Evolutionary conservation across 108 stramenopile genomes (phyloP).

Genomic region (Asterionellopsis glacialis): DNA sequence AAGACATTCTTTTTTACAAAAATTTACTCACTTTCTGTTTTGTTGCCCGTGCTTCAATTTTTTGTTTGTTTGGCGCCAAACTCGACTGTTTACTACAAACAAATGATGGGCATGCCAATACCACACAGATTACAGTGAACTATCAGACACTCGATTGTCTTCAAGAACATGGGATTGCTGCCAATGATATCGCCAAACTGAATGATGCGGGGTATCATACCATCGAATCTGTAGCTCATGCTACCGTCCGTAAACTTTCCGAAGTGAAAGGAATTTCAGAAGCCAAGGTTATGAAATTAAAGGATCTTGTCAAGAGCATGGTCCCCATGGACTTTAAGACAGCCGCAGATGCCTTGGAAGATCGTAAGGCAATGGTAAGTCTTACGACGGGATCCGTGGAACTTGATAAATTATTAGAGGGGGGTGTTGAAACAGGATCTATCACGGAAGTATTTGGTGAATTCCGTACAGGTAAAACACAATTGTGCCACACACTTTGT

Average conservation of each 20-base stretch:
- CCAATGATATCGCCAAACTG: constrained; percentile 94
- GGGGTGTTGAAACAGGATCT: constrained; percentile 98
- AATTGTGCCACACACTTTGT: constrained; percentile 99
- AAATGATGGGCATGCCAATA: neutral
- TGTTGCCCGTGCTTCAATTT: neutral
- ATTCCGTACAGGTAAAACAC: constrained; percentile 97
- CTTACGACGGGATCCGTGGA: constrained; percentile 96
- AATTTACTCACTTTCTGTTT: too few species aligned
- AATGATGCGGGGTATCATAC: constrained; percentile 96
- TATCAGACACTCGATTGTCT: constrained; percentile 78
- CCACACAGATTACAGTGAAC: constrained; percentile 33
- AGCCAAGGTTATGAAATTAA: constrained; percentile 93
- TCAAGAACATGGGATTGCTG: constrained; percentile 93
- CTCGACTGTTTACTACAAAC: neutral
- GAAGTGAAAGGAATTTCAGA: constrained; percentile 97
- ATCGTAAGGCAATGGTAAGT: constrained; percentile 79
- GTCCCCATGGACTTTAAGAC: constrained; percentile 98
- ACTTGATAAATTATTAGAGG: constrained; percentile 94
- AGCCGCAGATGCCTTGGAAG: constrained; percentile 89
- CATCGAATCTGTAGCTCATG: constrained; percentile 92
- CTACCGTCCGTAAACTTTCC: constrained; percentile 89
- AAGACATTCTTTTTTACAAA: too few species aligned
- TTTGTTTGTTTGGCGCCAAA: neutral
- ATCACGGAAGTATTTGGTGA: constrained; percentile 99
- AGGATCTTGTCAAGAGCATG: constrained; percentile 90